Evolutionary conservation across 352 stramenopile species (phyloP).

Genomic region (Phytophthora meadii): DNA sequence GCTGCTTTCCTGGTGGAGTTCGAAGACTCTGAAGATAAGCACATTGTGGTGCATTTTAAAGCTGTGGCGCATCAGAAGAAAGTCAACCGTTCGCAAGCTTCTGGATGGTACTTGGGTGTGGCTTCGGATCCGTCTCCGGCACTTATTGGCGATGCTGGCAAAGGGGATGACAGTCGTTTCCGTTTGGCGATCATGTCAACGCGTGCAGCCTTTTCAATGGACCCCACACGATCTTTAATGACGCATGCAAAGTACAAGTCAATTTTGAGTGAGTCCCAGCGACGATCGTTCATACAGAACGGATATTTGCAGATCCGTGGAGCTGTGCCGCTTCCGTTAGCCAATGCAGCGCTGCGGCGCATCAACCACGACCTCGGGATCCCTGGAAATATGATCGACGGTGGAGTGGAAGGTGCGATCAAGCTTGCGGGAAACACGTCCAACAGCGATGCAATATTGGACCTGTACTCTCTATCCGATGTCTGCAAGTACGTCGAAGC

Average conservation of each 20-base stretch:
- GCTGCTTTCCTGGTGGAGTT: conserved; percentile 67
- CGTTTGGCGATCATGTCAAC: conserved; percentile 50
- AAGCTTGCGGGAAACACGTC: conserved; percentile 79
- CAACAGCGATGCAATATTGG: conserved; percentile 66
- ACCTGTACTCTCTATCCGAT: conserved; percentile 64
- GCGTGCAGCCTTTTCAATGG: conserved; percentile 56
- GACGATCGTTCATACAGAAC: conserved; percentile 71
- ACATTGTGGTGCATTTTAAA: conserved; percentile 53
- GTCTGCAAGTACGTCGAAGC: conserved; percentile 67
- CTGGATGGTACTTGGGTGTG: conserved; percentile 71
- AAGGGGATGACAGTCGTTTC: conserved; percentile 58
- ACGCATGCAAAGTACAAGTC: conserved; percentile 20
- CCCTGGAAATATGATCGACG: conserved; percentile 72
- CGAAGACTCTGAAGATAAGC: conserved; percentile 7
- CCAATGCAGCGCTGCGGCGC: conserved; percentile 60
- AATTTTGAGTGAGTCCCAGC: conserved; percentile 64
- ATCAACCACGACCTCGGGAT: conserved; percentile 85
- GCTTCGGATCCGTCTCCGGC: conserved; percentile 9
- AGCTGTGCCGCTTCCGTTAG: conserved; percentile 60
- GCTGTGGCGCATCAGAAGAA: conserved; percentile 78
- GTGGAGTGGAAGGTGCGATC: conserved; percentile 71
- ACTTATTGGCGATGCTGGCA: conserved; percentile 63
- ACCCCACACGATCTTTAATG: conserved; percentile 43
- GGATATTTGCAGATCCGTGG: conserved; percentile 76
- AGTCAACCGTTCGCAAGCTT: conserved; percentile 41